Evolutionary conservation across 1,139 yeast species (phyloP), one percentile per base, ranked within the genome.

Genomic region (Magnusiomyces suaveolens): DNA sequence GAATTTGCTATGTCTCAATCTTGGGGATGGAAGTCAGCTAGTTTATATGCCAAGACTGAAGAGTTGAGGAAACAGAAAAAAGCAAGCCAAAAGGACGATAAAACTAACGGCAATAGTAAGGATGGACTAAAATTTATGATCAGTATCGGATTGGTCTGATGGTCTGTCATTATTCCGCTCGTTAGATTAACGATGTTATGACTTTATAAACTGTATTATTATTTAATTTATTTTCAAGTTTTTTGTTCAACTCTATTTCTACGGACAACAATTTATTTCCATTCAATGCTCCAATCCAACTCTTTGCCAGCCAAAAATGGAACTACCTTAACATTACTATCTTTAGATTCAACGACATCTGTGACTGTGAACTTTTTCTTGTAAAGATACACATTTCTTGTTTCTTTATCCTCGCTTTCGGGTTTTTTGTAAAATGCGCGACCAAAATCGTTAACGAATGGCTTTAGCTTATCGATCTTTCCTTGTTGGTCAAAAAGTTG

Each of bases 261-360:
- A 23, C 29, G 24, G 14, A 24, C 24, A 26, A 18, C 3, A 8
- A 46, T 46, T 46, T 54, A 57, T 8, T 43, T 51, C 97, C 97
- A 90, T 68, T 84, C 85, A 14, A 81, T 79, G n/a, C 80, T 69
- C 89, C 95, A 92, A 41, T 75, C 66, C 52, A 92, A 75, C 55
- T 74, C 77, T 55, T 85, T 82, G 23, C 96, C 96, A 14, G 96
- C 90, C 64, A 76, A 78, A 75, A 92, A 92, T n/a, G 97, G 97
- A 24, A 88, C 92, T 47, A 92, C 89, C 3, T 72, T 75, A 47
- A 26, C 41, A 25, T 47, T 47, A 25, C 53, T 48, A n/a, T 72
- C 76, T 3, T 70, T 68, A 8, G 71, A 73, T 2, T 69, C 69
- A 54, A 87, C 73, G 6, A 75, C 65, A 36, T 81, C 83, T 1